Conservation (phyloP, 495 filamentous ascomycete genomes). For the Penicillium bialowiezense region DNA sequence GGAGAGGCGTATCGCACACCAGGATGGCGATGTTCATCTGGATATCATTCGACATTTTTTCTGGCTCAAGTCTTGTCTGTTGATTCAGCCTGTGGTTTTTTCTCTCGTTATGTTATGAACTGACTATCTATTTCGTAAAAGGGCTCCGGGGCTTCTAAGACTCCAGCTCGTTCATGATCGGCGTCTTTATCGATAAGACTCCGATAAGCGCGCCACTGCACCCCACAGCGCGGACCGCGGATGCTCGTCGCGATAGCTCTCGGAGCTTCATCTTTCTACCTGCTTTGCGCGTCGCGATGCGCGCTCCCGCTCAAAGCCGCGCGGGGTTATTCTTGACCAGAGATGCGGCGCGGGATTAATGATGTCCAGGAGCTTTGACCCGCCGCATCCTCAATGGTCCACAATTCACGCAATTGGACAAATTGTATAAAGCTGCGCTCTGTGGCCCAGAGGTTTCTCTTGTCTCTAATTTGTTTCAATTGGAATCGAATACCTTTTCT, state of each 20-base stretch:
- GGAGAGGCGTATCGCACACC: slow-evolving; percentile 70
- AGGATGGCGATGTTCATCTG: slow-evolving; percentile 71
- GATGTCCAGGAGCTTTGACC: background rate
- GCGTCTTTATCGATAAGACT: background rate
- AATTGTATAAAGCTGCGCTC: slow-evolving; percentile 9
- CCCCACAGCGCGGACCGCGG: slow-evolving; percentile 28
- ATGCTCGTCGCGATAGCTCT: slow-evolving; percentile 4
- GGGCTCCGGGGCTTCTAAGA: no score
- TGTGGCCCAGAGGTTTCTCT: background rate
- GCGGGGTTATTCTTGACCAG: background rate
- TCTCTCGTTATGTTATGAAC: no score
- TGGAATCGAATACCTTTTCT: background rate
- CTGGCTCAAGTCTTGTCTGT: no score
- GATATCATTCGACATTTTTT: slow-evolving; percentile 7
- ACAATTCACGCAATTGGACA: slow-evolving; percentile 1
- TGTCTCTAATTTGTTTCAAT: background rate
- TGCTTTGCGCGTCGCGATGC: background rate
- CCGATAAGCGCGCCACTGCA: slow-evolving; percentile 22
- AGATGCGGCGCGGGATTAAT: slow-evolving; percentile 5
- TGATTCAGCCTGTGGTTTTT: no score
- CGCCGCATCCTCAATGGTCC: background rate
- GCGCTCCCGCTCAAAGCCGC: background rate
- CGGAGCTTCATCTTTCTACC: background rate
- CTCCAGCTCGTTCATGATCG: no score
- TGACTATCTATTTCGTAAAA: no score